Percentiles rank a stretch among this genome's conserved stretches.
Evolutionary conservation across 305 asterid species (phyloP).

Genomic region (Euphrasia arctica): DNA sequence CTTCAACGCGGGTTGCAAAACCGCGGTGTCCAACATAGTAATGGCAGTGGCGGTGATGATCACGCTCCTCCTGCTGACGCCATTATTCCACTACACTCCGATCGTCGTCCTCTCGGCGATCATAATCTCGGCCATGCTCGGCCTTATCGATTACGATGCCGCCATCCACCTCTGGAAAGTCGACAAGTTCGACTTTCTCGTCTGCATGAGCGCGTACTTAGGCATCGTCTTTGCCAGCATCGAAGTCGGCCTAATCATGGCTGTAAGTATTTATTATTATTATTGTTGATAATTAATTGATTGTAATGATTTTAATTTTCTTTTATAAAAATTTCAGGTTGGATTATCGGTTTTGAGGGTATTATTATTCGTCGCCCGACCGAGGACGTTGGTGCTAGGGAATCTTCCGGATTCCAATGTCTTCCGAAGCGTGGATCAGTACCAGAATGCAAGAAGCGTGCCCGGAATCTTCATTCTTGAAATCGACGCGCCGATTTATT

Average conservation of each 20-base stretch:
- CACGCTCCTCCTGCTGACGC: constrained; percentile 66
- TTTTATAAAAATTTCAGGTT: constrained; percentile 36
- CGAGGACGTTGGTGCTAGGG: constrained; percentile 74
- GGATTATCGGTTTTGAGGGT: constrained; percentile 73
- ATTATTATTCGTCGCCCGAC: constrained; percentile 79
- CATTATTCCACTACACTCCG: constrained; percentile 88
- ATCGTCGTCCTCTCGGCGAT: constrained; percentile 81
- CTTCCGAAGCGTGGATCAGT: constrained; percentile 79
- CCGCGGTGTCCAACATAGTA: constrained; percentile 89
- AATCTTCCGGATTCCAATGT: constrained; percentile 73
- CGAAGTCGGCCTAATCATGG: constrained; percentile 69
- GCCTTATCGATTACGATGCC: constrained; percentile 83
- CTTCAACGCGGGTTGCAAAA: constrained; percentile 97
- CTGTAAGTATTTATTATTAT: constrained; percentile 45
- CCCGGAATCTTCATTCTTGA: constrained; percentile 80
- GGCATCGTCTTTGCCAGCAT: constrained; percentile 84
- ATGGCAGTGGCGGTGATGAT: constrained; percentile 94
- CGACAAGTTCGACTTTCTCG: constrained; percentile 87
- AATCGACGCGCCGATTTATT: constrained; percentile 85
- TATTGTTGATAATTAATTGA: not conserved
- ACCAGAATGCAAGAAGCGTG: constrained; percentile 50
- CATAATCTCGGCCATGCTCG: constrained; percentile 90
- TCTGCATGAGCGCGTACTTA: constrained; percentile 73
- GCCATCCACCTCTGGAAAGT: constrained; percentile 87
- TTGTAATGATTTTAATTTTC: not conserved